A percentile compares a stretch with the other conserved stretches of the same genome.
Conservation (phyloP, 495 filamentous ascomycete genomes). For the Neurospora sp. region DNA sequence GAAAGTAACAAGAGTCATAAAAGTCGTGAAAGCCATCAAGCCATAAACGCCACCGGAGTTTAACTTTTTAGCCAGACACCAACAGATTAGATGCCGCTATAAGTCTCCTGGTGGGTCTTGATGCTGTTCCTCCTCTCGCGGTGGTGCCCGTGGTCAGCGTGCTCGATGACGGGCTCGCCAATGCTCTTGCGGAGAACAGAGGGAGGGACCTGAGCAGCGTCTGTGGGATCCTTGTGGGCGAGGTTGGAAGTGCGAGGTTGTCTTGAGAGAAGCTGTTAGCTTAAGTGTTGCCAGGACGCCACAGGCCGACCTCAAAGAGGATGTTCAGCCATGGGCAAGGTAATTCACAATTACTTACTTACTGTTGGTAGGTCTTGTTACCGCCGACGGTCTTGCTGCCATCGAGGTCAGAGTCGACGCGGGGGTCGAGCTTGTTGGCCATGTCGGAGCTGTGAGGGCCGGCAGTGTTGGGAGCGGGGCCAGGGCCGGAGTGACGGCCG, state of each 20-base stretch:
- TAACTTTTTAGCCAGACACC: neutral
- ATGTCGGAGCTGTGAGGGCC: constrained; percentile 45
- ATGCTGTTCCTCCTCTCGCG: constrained; percentile 30
- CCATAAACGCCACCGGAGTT: neutral
- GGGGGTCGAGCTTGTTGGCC: constrained; percentile 45
- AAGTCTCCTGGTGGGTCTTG: constrained; percentile 29
- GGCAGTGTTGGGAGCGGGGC: constrained; percentile 34
- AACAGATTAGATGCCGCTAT: constrained; percentile 25
- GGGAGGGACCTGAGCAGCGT: constrained; percentile 40
- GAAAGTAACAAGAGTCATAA: neutral
- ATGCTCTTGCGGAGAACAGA: constrained; percentile 29
- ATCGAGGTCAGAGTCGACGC: constrained; percentile 42
- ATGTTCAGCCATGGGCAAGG: neutral
- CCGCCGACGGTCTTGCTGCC: constrained; percentile 33
- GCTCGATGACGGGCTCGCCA: constrained; percentile 29
- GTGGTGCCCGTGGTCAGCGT: constrained; percentile 23
- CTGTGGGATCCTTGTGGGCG: constrained; percentile 27
- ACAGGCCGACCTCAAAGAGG: neutral
- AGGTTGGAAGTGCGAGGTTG: neutral
- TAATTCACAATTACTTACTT: constrained; percentile 28
- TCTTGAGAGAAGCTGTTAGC: neutral
- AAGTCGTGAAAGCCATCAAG: neutral
- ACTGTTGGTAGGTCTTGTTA: constrained; percentile 33
- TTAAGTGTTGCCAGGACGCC: neutral
- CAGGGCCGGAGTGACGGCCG: constrained; percentile 17